These are phyloP conservation scores for Pseudogymnoascus sp. DNA, from an alignment of 2,329 filamentous ascomycete species.

Conservation along the genomic window DNA sequence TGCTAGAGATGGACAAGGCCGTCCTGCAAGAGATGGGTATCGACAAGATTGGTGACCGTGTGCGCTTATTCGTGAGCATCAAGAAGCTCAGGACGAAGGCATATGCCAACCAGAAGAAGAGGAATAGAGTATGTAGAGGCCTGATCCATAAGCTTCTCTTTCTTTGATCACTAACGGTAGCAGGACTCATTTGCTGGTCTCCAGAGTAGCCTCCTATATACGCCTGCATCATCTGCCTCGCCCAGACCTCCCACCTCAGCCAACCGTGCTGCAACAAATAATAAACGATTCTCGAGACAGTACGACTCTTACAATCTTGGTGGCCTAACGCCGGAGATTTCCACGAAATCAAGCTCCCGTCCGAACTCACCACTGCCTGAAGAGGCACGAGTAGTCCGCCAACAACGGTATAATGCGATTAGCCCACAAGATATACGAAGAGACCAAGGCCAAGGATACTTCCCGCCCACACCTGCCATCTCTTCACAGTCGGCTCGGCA, in stretches of 20 bases:
- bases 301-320: slow-evolving; percentile 20
- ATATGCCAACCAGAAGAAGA: slow-evolving; percentile 70
- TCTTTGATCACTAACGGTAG: slow-evolving; percentile 17
- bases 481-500: slow-evolving; percentile 46
- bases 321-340: slow-evolving; percentile 29
- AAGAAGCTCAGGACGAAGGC: slow-evolving; percentile 74
- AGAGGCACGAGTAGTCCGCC: slow-evolving; percentile 20
- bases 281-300: slow-evolving; percentile 59
- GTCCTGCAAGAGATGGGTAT: slow-evolving; percentile 97
- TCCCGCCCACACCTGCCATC: slow-evolving; percentile 40
- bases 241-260: slow-evolving; percentile 53
- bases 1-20: slow-evolving; percentile 94
- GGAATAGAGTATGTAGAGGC: slow-evolving; percentile 63
- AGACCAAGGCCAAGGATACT: slow-evolving; percentile 44
- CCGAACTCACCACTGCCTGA: slow-evolving; percentile 57
- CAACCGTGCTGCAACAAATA: slow-evolving; percentile 41
- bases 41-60: slow-evolving; percentile 93
- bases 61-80: slow-evolving; percentile 79
- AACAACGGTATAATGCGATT: slow-evolving; percentile 50
- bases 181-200: slow-evolving; percentile 80
- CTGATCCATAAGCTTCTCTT: not conserved
- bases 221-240: slow-evolving; percentile 56
- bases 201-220: slow-evolving; percentile 52
- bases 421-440: slow-evolving; percentile 50
- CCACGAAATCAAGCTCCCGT: slow-evolving; percentile 53